Evolutionary conservation across 2,329 filamentous ascomycete genomes (phyloP), one percentile per base, ranked within the genome.

Genomic region (Epichloe glyceriae): DNA sequence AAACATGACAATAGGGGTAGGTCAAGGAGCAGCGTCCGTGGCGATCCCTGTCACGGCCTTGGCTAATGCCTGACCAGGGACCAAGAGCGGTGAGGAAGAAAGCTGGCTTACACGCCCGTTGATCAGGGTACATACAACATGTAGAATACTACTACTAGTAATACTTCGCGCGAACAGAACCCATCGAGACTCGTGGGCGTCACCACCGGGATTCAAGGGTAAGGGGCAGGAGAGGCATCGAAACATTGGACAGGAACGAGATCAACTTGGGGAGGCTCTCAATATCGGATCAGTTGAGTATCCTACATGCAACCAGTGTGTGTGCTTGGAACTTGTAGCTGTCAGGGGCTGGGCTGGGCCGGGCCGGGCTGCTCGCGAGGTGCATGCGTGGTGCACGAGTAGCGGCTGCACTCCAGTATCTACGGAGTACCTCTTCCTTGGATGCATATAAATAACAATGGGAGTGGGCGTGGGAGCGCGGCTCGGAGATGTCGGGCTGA

Each of bases 21-120:
- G 34, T 17, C 19, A 37, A 26, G 45, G 34, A 37, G 3, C 34
- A 38, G 34, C 8, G 26, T 26, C 47, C 39, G 14, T 39, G 12
- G 19, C 17, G 19, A 47, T 51, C 45, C 50, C 50, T 51, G 50
- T 51, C 50, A 41, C 19, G n/a, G 39, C 38, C 50, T 40, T 22
- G 45, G 50, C 39, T 20, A 39, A 19, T 39, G 33, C 35, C 40
- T 45, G 42, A 30, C 50, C 39, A 45, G 46, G 46, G 50, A 34
- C 12, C 11, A 33, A 30, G 50, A 41, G 50, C 50, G 50, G 50
- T 51, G 50, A 51, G 8, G 50, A 38, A 19, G 34, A 46, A 35
- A 14, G 30, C 20, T 20, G n/a, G 12, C 17, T 41, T 15, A 17
- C 15, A 22, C 17, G 20, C 17, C 17, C 39, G 17, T 41, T 19